Evolutionary conservation across 2,329 filamentous ascomycete genomes (phyloP), one percentile per base, ranked within the genome.

Genomic region (Drechslerella coelobrocha): DNA sequence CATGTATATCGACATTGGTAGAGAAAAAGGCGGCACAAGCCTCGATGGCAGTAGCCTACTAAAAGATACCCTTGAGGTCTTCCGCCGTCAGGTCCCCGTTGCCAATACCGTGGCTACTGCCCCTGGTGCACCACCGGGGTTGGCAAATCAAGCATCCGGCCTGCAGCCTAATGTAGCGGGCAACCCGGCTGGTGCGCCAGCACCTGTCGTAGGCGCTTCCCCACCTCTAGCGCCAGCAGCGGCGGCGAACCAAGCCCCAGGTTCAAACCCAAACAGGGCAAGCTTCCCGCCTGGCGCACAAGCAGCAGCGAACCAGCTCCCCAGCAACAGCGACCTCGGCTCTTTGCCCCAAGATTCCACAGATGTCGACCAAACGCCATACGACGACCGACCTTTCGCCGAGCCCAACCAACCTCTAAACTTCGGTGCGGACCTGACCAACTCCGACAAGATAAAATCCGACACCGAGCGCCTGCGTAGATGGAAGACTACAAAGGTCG

Each of bases 281-380:
- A 29, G n/a, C 14, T 17, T 23, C 34, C 41, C 21, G 3, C 43
- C 23, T n/a, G 21, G 7, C 27, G 19, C 12, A 17, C 14, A 24
- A 23, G 29, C 29, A 17, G 24, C 61, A 17, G 31, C 34, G 9
- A 53, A 60, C 21, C 52, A 55, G 29, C 39, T 68, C 21, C 48
- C 63, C 2, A 31, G 4, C 23, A 12, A 17, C 19, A 14, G 10
- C 24, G 52, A 19, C 9, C n/a, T 7, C 24, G n/a, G n/a, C n/a
- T n/a, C n/a, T n/a, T 8, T 50, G 8, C 45, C 45, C 4, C n/a
- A 31, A 3, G 31, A 21, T 9, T 17, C 34, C 14, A 54, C 45
- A 19, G 61, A 48, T n/a, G 39, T 66, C 34, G 61, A 66, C 37
- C 61, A 53, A 31, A 55, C 29, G 14, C 54, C 62, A 6, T 54